These are phyloP conservation scores for Lepidopterella palustris DNA, from an alignment of 495 filamentous ascomycete genomes.

Conservation along the genomic window DNA sequence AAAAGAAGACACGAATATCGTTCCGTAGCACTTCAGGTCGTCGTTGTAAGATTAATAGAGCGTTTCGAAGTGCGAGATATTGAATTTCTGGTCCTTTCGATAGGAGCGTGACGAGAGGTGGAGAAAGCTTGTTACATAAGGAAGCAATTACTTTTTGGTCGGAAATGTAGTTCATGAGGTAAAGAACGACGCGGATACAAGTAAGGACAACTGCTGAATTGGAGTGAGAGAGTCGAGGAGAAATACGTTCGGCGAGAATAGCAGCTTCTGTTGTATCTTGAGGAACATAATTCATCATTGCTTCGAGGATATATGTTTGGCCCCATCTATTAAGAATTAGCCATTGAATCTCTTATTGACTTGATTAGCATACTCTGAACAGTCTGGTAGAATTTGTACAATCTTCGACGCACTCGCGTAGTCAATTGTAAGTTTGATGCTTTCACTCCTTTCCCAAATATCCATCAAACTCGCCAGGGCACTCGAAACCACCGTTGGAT, in stretches of 20 bases:
- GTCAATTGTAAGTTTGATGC: slow-evolving; percentile 96
- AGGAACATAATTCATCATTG: slow-evolving; percentile 95
- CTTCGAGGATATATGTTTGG: slow-evolving; percentile 97
- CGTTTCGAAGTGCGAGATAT: slow-evolving; percentile 91
- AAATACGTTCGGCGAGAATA: slow-evolving; percentile 85
- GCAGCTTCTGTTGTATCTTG: slow-evolving; percentile 83
- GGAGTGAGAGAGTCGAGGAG: slow-evolving; percentile 87
- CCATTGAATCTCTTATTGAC: not conserved
- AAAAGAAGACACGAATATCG: slow-evolving; percentile 98
- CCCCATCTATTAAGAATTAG: slow-evolving; percentile 65
- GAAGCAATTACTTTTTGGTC: slow-evolving; percentile 86
- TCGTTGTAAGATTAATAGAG: slow-evolving; percentile 86
- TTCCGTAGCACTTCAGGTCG: slow-evolving; percentile 90
- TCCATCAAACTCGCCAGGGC: slow-evolving; percentile 90
- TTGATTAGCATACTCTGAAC: slow-evolving; percentile 73
- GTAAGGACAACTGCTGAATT: slow-evolving; percentile 97
- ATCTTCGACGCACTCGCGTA: slow-evolving; percentile 96
- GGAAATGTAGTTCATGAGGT: slow-evolving; percentile 97
- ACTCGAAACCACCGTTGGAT: slow-evolving; percentile 93
- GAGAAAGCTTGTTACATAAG: slow-evolving; percentile 88
- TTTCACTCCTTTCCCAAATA: slow-evolving; percentile 97
- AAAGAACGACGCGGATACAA: slow-evolving; percentile 90
- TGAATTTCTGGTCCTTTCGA: slow-evolving; percentile 97
- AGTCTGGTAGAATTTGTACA: slow-evolving; percentile 91
- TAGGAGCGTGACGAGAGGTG: slow-evolving; percentile 88